A percentile compares a stretch with the other conserved stretches of the same genome.
These are phyloP conservation scores for Suillus alpinus DNA, from an alignment of 768 basidiomycete species.

Conservation along the genomic window DNA sequence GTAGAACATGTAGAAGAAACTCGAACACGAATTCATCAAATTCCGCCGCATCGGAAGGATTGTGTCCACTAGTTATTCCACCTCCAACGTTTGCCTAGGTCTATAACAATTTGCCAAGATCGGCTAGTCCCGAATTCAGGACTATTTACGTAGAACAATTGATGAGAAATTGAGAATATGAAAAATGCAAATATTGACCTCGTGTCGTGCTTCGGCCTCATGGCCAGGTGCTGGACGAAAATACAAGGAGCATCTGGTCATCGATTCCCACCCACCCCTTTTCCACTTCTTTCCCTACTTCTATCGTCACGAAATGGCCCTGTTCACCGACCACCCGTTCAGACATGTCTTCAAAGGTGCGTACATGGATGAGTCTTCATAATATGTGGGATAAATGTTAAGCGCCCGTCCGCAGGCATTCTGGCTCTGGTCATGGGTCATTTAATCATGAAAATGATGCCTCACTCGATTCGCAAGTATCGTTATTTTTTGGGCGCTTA, in stretches of 20 bases:
- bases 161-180: conserved; percentile 7
- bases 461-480: conserved; percentile 31
- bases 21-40: too few relatives aligned
- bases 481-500: conserved; percentile 6
- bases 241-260: conserved; percentile 3
- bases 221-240: conserved; percentile 16
- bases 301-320: conserved; percentile 23
- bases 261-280: conserved; percentile 28
- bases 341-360: conserved; percentile 32
- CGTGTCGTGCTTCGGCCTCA: conserved; percentile 23
- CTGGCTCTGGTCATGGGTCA: conserved; percentile 50
- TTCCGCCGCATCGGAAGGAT: neutral
- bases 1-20: too few relatives aligned
- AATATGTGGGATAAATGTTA: neutral
- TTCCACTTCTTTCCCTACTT: conserved; percentile 14
- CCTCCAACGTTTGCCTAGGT: too few relatives aligned
- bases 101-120: neutral
- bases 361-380: neutral
- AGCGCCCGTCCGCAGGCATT: conserved; percentile 36
- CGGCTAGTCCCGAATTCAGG: neutral
- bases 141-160: conserved; percentile 15
- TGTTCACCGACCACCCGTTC: conserved; percentile 32
- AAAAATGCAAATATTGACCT: conserved; percentile 19
- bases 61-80: too few relatives aligned
- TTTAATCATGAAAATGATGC: conserved; percentile 48